Evolutionary conservation across 106 monocot genomes (phyloP).

Genomic region (Acorus calamus): DNA sequence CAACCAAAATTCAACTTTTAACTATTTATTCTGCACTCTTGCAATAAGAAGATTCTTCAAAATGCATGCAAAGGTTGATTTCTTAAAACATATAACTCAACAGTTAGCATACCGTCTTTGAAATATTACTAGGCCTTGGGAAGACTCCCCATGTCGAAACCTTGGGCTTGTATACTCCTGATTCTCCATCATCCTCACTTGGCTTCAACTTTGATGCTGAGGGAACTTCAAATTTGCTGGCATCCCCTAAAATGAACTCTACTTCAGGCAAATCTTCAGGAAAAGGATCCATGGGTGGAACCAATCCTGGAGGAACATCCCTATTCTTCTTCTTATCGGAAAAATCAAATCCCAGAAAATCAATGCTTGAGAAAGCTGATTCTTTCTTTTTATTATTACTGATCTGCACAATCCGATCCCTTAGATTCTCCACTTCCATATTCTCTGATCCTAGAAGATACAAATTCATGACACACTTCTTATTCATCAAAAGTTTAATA

Average conservation of each 20-base stretch:
- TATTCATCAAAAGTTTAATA: background rate
- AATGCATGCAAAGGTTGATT: too few species aligned
- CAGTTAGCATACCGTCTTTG: slow-evolving; percentile 51
- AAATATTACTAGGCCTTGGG: slow-evolving; percentile 81
- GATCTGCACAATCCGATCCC: slow-evolving; percentile 7
- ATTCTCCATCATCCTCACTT: slow-evolving; percentile 17
- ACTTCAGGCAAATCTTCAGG: slow-evolving; percentile 54
- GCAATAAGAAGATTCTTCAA: too few species aligned
- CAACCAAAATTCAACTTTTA: too few species aligned
- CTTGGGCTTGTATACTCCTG: slow-evolving; percentile 61
- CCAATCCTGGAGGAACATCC: slow-evolving; percentile 47
- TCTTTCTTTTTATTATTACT: slow-evolving; percentile 22
- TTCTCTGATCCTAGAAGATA: slow-evolving; percentile 23
- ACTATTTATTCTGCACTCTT: too few species aligned
- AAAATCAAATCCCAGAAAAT: slow-evolving; percentile 74
- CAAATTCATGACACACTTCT: background rate
- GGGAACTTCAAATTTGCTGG: slow-evolving; percentile 54
- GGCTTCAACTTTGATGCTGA: slow-evolving; percentile 7
- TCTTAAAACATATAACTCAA: too few species aligned
- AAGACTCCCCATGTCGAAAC: slow-evolving; percentile 95
- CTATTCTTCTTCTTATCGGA: slow-evolving; percentile 61
- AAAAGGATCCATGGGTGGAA: slow-evolving; percentile 27
- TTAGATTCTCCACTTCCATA: slow-evolving; percentile 11
- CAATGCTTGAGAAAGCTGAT: slow-evolving; percentile 39
- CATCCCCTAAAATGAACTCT: slow-evolving; percentile 86